These are phyloP conservation scores for Colletotrichum coccodes DNA, from an alignment of 2,329 filamentous ascomycete genomes.

Conservation along the genomic window DNA sequence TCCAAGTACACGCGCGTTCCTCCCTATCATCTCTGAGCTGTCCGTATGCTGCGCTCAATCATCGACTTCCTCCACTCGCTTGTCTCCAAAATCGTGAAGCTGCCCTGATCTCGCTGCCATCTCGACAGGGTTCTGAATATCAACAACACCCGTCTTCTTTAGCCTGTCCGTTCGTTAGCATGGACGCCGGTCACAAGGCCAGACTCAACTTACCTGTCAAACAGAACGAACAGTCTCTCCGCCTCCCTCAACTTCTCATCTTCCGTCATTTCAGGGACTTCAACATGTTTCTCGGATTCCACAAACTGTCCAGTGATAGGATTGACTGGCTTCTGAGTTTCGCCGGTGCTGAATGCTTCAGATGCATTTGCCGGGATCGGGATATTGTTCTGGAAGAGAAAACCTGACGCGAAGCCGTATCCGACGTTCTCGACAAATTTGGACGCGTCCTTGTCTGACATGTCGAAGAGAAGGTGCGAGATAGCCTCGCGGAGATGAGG, in stretches of 20 bases:
- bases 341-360: constrained; percentile 55
- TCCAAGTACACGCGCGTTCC: not conserved
- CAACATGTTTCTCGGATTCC: constrained; percentile 70
- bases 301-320: constrained; percentile 88
- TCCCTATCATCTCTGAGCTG: too few species aligned
- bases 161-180: constrained; percentile 53
- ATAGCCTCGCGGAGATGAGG: constrained; percentile 80
- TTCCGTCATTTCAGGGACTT: constrained; percentile 80
- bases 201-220: constrained; percentile 74
- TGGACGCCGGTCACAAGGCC: not conserved
- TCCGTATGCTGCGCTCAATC: constrained; percentile 37
- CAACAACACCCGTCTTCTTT: constrained; percentile 78
- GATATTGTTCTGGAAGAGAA: constrained; percentile 86
- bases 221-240: constrained; percentile 88
- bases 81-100: constrained; percentile 74
- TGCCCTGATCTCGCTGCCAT: constrained; percentile 75
- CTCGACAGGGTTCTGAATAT: constrained; percentile 82
- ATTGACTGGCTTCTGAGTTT: constrained; percentile 66
- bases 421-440: constrained; percentile 92
- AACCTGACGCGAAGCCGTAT: constrained; percentile 93
- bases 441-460: constrained; percentile 82
- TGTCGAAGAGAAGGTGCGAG: constrained; percentile 83
- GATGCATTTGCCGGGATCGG: constrained; percentile 75
- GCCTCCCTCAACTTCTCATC: constrained; percentile 95
- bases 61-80: constrained; percentile 57